Percentiles rank a stretch among this genome's conserved stretches.
These are phyloP conservation scores for Dioszegia crocea DNA, from an alignment of 768 basidiomycete species.

Conservation along the genomic window DNA sequence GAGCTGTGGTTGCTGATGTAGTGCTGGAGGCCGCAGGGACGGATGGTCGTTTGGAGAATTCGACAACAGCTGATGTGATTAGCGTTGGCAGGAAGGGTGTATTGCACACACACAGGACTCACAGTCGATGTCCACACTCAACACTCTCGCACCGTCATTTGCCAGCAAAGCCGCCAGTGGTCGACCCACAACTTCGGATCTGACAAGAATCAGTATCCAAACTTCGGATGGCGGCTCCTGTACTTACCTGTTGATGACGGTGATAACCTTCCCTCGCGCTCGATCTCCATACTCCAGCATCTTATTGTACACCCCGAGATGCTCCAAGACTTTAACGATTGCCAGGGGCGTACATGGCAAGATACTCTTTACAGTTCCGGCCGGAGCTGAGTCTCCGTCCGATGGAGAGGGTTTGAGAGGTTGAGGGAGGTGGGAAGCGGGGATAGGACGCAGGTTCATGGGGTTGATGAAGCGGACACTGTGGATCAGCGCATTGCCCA, in stretches of 20 bases:
- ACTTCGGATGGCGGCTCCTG: background rate
- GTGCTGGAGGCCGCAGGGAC: background rate
- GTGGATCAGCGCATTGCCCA: conserved; percentile 10
- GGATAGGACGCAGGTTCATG: conserved; percentile 41
- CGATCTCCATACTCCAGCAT: conserved; percentile 90
- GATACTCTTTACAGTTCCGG: conserved; percentile 89
- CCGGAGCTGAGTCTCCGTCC: conserved; percentile 61
- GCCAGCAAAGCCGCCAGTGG: conserved; percentile 92
- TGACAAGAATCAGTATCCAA: conserved; percentile 39
- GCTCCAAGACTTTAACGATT: conserved; percentile 90
- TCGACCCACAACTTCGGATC: conserved; percentile 94
- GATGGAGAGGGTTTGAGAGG: conserved; percentile 18
- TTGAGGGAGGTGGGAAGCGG: conserved; percentile 40
- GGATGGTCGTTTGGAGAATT: conserved; percentile 85
- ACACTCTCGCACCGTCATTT: conserved; percentile 93
- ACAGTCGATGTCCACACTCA: conserved; percentile 92
- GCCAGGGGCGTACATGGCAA: conserved; percentile 96
- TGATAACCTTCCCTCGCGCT: conserved; percentile 70
- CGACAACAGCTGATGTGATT: conserved; percentile 62
- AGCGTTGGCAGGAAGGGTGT: background rate
- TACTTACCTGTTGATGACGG: conserved; percentile 83
- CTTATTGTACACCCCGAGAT: conserved; percentile 85
- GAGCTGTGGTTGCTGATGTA: background rate
- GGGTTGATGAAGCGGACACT: conserved; percentile 81
- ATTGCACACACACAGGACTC: conserved; percentile 13